Evolutionary conservation across 768 basidiomycete species (phyloP), one percentile per base, ranked within the genome.

Genomic region (Podaxis pistillaris): DNA sequence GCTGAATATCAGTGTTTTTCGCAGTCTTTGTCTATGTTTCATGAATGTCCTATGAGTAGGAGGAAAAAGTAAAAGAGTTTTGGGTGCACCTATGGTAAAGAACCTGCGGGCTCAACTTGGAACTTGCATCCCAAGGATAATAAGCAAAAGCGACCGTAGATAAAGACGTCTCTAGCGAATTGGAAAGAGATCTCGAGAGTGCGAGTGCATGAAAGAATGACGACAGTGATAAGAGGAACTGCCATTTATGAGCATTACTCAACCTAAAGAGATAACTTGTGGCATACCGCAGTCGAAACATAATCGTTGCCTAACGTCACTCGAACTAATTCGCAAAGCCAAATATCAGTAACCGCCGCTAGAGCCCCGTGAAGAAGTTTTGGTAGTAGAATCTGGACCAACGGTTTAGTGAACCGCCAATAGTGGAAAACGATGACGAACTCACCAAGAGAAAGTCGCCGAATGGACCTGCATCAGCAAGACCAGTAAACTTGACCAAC

Each of bases 161-260:
- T 47, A 98, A 75, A 0, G 93, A 87, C 0, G 94, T 94, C 70
- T 99, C 97, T 28, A 96, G 76, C 12, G 94, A 96, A 71, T 98
- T 99, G 33, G 94, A 96, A 57, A 98, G 77, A 0, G 95, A 92
- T 38, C 97, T 84, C 3, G 95, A 90, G 26, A 97, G 78, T 1
- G 92, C 83, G 57, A 96, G 80, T 0, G 84, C 86, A 74, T 98
- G 85, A 77, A 98, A 98, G 70, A 96, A 86, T 4, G 93, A 96
- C 1, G 89, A 86, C 56, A 96, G 70, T 28, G 94, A 93, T 40
- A 98, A 72, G 63, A 94, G 80, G 40, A 89, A 74, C 95, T 98
- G 65, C 17, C 50, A 28, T 5, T 12, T 19, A 33, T 15, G 24
- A 19, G 15, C 37, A 33, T 9, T 2, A 13, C 19, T 50, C 15